Percentiles rank a stretch among this genome's conserved stretches.
Evolutionary conservation across 2,329 filamentous ascomycete genomes (phyloP).

Genomic region (Ceratocystiopsis brevicomis): DNA sequence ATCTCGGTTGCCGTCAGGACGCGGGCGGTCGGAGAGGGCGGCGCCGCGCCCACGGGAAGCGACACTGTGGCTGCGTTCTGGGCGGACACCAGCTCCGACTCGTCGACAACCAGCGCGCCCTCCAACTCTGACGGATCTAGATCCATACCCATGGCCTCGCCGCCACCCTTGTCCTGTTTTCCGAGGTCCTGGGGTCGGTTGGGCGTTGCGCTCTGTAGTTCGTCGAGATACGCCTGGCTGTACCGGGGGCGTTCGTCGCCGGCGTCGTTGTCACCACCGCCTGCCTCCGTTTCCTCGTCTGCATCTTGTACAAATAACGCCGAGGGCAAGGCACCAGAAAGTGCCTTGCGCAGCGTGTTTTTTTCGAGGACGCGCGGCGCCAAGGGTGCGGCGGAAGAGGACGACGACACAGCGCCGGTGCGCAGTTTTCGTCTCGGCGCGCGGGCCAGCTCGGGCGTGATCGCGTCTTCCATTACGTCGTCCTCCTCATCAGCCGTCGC

Average conservation of each 20-base stretch:
- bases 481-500: background rate
- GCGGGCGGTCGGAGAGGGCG: constrained; percentile 13
- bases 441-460: too few species aligned
- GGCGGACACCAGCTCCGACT: constrained; percentile 19
- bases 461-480: too few species aligned
- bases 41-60: constrained; percentile 12
- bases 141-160: constrained; percentile 32
- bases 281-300: constrained; percentile 30
- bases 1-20: constrained; percentile 78
- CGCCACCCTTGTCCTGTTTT: constrained; percentile 15
- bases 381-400: constrained; percentile 5
- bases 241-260: constrained; percentile 62
- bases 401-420: constrained; percentile 13
- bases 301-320: constrained; percentile 19
- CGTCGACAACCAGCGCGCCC: constrained; percentile 44
- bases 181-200: constrained; percentile 53
- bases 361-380: constrained; percentile 16
- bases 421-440: too few species aligned
- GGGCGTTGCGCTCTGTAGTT: constrained; percentile 71
- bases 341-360: constrained; percentile 23
- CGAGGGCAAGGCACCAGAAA: constrained; percentile 32
- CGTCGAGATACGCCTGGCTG: constrained; percentile 68
- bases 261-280: constrained; percentile 13
- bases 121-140: constrained; percentile 42
- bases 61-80: background rate